Conservation (phyloP, 805 yeast genomes). For the Ogataea degrootiae region DNA sequence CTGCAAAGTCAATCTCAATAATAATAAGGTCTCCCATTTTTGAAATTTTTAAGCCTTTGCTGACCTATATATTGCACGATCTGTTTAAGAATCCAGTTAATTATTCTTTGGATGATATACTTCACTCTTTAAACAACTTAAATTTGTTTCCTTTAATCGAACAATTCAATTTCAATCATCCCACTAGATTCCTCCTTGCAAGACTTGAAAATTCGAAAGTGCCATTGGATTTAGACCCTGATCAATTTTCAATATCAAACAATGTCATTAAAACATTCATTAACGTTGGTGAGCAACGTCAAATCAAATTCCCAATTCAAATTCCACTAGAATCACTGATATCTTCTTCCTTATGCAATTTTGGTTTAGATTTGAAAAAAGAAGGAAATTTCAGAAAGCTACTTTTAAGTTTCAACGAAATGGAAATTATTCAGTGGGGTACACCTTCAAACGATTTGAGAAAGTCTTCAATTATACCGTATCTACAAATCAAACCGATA, state of each 20-base stretch:
- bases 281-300: constrained; percentile 9
- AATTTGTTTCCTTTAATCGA: constrained; percentile 27
- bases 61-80: constrained; percentile 41
- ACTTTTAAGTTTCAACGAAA: constrained; percentile 8
- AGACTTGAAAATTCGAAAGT: constrained; percentile 16
- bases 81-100: constrained; percentile 25
- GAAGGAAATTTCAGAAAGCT: constrained; percentile 21
- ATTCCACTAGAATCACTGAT: constrained; percentile 26
- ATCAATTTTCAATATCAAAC: constrained; percentile 15
- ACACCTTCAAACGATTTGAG: background rate
- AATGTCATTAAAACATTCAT: constrained; percentile 19
- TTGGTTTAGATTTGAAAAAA: constrained; percentile 30
- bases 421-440: constrained; percentile 1
- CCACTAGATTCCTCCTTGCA: constrained; percentile 19
- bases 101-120: constrained; percentile 8
- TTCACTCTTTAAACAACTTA: constrained; percentile 15
- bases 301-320: constrained; percentile 26
- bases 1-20: constrained; percentile 42
- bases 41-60: constrained; percentile 44
- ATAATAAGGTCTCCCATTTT: constrained; percentile 40
- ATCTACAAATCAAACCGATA: constrained; percentile 23
- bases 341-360: constrained; percentile 21
- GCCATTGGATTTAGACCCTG: constrained; percentile 3
- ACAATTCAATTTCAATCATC: constrained; percentile 7
- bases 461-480: constrained; percentile 16